A percentile compares a stretch with the other conserved stretches of the same genome.
These are phyloP conservation scores for Rhodomyrtus tomentosa DNA, from an alignment of 345 rosid genomes.

Conservation along the genomic window DNA sequence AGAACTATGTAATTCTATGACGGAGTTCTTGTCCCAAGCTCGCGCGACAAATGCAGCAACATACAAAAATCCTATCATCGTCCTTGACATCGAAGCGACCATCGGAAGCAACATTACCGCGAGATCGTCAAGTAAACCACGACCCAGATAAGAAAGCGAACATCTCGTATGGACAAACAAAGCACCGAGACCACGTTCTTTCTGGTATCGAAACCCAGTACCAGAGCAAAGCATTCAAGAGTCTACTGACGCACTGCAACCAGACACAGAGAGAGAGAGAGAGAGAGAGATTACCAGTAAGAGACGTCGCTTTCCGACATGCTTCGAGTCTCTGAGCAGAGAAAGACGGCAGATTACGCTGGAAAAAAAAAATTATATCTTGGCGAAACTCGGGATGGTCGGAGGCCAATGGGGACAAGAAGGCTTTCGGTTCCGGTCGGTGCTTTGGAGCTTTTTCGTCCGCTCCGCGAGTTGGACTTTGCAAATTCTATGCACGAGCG, in stretches of 20 bases:
- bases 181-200: not conserved
- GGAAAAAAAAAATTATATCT: not conserved
- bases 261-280: not conserved
- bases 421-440: not conserved
- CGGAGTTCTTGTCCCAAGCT: not conserved
- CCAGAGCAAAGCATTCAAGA: not conserved
- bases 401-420: not conserved
- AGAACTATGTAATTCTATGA: not conserved
- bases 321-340: not conserved
- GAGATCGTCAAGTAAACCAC: not conserved
- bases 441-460: not conserved
- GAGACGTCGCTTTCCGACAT: not conserved
- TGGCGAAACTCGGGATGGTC: not conserved
- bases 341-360: not conserved
- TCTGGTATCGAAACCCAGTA: not conserved
- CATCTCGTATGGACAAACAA: not conserved
- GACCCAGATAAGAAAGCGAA: not conserved
- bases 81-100: not conserved
- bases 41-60: not conserved
- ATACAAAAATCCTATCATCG: not conserved
- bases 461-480: not conserved
- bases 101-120: not conserved
- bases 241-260: not conserved
- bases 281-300: not conserved
- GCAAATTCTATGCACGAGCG: not conserved